phyloP scores from a whole-genome alignment of 768 basidiomycete genomes.

The Tricholoma flavovirens region DNA sequence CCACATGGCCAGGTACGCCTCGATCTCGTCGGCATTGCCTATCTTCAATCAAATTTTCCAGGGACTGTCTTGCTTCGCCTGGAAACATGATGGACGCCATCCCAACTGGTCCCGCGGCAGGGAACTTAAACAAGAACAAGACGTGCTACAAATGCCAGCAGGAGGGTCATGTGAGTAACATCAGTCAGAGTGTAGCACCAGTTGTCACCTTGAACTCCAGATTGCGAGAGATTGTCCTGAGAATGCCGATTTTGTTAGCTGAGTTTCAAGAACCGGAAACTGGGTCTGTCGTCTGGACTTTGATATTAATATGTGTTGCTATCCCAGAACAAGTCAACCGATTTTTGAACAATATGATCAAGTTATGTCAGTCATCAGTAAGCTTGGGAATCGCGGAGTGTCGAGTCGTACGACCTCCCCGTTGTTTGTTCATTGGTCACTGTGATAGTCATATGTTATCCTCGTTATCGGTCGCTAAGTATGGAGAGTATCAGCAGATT shows the following conservation, averaged over 20 bases:
- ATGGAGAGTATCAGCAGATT: constrained; percentile 8
- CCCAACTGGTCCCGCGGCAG: constrained; percentile 39
- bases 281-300: constrained; percentile 3
- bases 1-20: constrained; percentile 69
- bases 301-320: constrained; percentile 8
- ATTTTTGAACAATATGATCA: constrained; percentile 2
- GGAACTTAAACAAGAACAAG: constrained; percentile 53
- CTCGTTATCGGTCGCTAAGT: constrained; percentile 8
- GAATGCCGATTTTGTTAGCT: constrained; percentile 45
- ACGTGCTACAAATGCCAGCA: constrained; percentile 87
- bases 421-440: constrained; percentile 6
- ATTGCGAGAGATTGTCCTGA: constrained; percentile 66
- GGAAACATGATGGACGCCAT: constrained; percentile 46
- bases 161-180: constrained; percentile 72
- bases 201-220: constrained; percentile 23
- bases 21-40: constrained; percentile 1
- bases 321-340: constrained; percentile 7
- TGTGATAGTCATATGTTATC: not conserved
- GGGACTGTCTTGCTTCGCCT: constrained; percentile 78
- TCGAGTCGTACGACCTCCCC: not conserved
- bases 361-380: not conserved
- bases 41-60: constrained; percentile 20
- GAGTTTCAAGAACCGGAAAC: constrained; percentile 13
- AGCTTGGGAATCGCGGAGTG: constrained; percentile 6
- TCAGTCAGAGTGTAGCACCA: constrained; percentile 6